Conservation (phyloP, 345 rosid genomes). For the Cardamine occulta region DNA sequence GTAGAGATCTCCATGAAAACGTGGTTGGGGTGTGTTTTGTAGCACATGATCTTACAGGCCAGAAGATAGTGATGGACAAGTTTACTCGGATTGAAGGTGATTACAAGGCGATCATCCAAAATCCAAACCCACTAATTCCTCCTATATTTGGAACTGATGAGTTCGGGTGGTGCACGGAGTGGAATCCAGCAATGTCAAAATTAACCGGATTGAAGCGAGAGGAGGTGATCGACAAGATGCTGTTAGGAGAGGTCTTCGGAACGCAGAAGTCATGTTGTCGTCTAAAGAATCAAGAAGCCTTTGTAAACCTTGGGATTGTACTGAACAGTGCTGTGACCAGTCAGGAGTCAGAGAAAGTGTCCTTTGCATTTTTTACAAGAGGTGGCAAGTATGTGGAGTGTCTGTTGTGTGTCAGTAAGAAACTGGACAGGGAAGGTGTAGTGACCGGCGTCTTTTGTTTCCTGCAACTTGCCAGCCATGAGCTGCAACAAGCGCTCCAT, state of each 20-base stretch:
- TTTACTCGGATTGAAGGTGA: constrained; percentile 98
- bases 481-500: constrained; percentile 91
- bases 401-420: constrained; percentile 81
- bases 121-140: constrained; percentile 91
- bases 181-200: constrained; percentile 92
- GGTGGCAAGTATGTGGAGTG: constrained; percentile 78
- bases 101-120: constrained; percentile 89
- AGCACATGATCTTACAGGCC: constrained; percentile 95
- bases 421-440: constrained; percentile 72
- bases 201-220: constrained; percentile 84
- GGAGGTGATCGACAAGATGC: constrained; percentile 84
- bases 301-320: constrained; percentile 72
- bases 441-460: constrained; percentile 89
- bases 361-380: constrained; percentile 77
- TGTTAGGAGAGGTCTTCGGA: constrained; percentile 89
- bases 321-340: constrained; percentile 76
- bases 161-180: constrained; percentile 97
- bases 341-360: constrained; percentile 74
- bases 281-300: constrained; percentile 84
- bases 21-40: constrained; percentile 96
- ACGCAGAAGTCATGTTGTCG: constrained; percentile 69
- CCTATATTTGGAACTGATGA: constrained; percentile 91
- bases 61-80: constrained; percentile 92
- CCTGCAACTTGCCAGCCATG: constrained; percentile 91
- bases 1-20: constrained; percentile 77